A percentile compares a stretch with the other conserved stretches of the same genome.
phyloP scores from a whole-genome alignment of 768 basidiomycete genomes.

The Suillus subluteus region DNA sequence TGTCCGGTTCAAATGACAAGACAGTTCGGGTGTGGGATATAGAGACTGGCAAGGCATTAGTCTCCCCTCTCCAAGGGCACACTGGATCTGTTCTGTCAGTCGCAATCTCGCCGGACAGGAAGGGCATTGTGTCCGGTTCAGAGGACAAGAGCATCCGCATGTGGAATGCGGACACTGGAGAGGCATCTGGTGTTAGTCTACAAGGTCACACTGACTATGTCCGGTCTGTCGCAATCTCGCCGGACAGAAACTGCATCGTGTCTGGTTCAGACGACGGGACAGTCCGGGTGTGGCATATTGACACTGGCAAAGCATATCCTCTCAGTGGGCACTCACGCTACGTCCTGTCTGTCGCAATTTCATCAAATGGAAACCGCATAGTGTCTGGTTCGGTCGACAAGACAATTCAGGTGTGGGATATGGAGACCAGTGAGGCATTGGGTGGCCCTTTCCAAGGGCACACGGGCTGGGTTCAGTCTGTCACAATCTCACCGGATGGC shows the following conservation, averaged over 20 bases:
- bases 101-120: background rate
- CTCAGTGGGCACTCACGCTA: background rate
- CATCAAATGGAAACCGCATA: no score
- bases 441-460: no score
- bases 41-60: background rate
- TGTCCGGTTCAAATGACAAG: background rate
- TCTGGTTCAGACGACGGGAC: background rate
- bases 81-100: background rate
- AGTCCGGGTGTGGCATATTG: background rate
- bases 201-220: background rate
- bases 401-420: no score
- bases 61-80: background rate
- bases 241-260: background rate
- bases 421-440: no score
- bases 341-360: no score
- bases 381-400: no score
- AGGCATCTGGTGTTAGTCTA: background rate
- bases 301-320: background rate
- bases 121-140: background rate
- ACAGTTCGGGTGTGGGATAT: background rate
- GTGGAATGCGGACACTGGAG: background rate
- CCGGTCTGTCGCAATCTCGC: background rate
- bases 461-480: no score
- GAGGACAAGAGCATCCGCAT: background rate
- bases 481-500: no score